phyloP scores from a whole-genome alignment of 345 rosid species.

The Ricinus communis region DNA sequence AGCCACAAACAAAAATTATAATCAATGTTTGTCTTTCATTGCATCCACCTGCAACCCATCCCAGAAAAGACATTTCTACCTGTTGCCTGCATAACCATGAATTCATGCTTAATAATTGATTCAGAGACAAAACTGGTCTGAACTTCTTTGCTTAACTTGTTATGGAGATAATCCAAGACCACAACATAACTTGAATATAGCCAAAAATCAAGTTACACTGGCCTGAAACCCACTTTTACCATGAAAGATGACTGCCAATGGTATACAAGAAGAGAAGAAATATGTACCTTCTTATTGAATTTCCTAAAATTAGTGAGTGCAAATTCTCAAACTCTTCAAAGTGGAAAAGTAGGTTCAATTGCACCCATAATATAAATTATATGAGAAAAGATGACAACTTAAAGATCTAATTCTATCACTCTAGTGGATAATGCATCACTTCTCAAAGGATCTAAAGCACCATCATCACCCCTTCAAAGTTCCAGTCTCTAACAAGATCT shows the following conservation, averaged over 20 bases:
- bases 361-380: conserved; percentile 22
- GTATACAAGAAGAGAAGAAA: background rate
- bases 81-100: no score
- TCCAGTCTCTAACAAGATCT: conserved; percentile 96
- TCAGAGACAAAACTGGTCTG: no score
- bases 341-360: conserved; percentile 21
- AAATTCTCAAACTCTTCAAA: conserved; percentile 31
- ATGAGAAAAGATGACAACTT: conserved; percentile 8
- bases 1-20: no score
- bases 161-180: no score
- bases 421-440: background rate
- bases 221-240: no score
- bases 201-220: no score
- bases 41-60: no score
- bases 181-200: no score
- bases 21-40: no score
- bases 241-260: background rate
- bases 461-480: conserved; percentile 61
- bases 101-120: no score
- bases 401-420: conserved; percentile 27
- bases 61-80: no score
- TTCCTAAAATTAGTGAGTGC: conserved; percentile 22
- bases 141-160: no score
- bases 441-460: conserved; percentile 39
- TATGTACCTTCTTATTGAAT: conserved; percentile 22